Evolutionary conservation across 2,329 filamentous ascomycete species (phyloP).

Genomic region (Dothideomycetes sp.): DNA sequence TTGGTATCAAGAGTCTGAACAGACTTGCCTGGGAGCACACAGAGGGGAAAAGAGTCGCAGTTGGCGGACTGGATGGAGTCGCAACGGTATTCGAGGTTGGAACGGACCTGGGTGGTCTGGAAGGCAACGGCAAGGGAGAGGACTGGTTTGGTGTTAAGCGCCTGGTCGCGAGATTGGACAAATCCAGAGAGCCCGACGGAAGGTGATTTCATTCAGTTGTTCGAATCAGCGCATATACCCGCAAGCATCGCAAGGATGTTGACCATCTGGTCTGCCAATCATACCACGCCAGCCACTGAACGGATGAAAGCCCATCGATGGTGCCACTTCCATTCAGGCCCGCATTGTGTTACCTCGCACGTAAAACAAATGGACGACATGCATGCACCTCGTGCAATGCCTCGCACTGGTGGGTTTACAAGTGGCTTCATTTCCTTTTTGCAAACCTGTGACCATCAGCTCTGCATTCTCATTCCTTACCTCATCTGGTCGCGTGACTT

Average conservation of each 20-base stretch:
- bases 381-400: too few relatives aligned
- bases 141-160: constrained; percentile 94
- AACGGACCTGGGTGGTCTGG: constrained; percentile 68
- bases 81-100: constrained; percentile 91
- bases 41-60: constrained; percentile 77
- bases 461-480: neutral
- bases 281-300: too few relatives aligned
- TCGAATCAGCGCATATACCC: too few relatives aligned
- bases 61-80: constrained; percentile 83
- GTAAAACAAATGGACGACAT: too few relatives aligned
- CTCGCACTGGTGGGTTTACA: too few relatives aligned
- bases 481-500: neutral
- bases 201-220: constrained; percentile 6
- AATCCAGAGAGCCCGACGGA: constrained; percentile 16
- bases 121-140: constrained; percentile 62
- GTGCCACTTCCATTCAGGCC: too few relatives aligned
- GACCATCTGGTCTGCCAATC: neutral
- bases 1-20: constrained; percentile 65
- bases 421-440: too few relatives aligned
- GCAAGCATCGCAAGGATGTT: neutral
- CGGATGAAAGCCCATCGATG: too few relatives aligned
- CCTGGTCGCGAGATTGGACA: constrained; percentile 64
- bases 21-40: constrained; percentile 88
- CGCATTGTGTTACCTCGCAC: too few relatives aligned
- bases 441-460: too few relatives aligned